Base-by-base conservation (phyloP, 768 basidiomycete genomes). In the Leccinum ochraceum region DNA sequence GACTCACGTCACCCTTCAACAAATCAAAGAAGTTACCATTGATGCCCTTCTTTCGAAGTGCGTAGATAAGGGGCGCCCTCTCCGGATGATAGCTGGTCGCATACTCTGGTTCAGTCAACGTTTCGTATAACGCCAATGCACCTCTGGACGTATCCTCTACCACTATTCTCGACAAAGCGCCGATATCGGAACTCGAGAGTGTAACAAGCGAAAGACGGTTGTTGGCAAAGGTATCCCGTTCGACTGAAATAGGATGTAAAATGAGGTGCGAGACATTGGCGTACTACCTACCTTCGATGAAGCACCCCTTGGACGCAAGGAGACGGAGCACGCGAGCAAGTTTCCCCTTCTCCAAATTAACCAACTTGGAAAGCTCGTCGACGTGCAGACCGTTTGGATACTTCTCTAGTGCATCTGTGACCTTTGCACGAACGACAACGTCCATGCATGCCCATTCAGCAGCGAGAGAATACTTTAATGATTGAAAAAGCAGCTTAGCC, bases 201-300 rank as follows among this genome's bases (percentile, higher is more conserved):
- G 70, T 64, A 3, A 70, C 48, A 16, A 74, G 66, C 1, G 75
- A 75, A 24, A 75, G 60, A 14, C 73, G 75, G 49, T 72, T 76
- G 52, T 76, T 76, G 14, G 44, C 44, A 46, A 46, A 20, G 44
- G 44, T 46, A 20, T 20, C 20, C n/a, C 20, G 20, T 46, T 46
- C 56, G 9, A 76, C 74, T 71, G 16, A 26, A 42, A 24, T 37
- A 1, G 51, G 11, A n/a, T 3, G 30, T 44, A 5, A 57, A 52
- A 32, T 2, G 34, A 17, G 32, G 7, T 42, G 28, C 6, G 11
- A 7, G 26, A 60, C 54, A 44, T 22, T n/a, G 54, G 24, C 26
- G 28, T 16, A 11, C 24, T 14, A 0, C 50, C 50, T 48, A 65
- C 75, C 69, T 69, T 76, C 74, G 0, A 55, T 68, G 54, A 76